A percentile compares a stretch with the other conserved stretches of the same genome.
Evolutionary conservation across 371 early-diverging fungal species (phyloP).

Genomic region (Mortierella sp.): DNA sequence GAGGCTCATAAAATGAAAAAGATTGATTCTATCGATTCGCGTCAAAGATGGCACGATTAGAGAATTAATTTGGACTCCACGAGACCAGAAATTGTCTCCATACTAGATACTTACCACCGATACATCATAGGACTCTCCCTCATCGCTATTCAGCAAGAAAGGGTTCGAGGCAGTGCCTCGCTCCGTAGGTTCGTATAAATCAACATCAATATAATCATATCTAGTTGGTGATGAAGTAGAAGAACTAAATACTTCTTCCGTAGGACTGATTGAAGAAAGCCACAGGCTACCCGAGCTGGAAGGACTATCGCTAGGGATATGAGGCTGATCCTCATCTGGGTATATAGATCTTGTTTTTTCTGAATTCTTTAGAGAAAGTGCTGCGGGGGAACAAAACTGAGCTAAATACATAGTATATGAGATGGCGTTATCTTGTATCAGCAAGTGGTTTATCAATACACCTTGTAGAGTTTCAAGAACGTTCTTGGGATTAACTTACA

Average conservation of each 20-base stretch:
- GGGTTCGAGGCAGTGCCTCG: slow-evolving; percentile 17
- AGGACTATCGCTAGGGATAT: slow-evolving; percentile 29
- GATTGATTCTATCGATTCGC: slow-evolving; percentile 14
- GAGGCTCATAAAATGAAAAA: slow-evolving; percentile 25
- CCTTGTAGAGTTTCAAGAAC: background rate
- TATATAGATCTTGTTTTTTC: background rate
- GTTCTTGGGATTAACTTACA: slow-evolving; percentile 11
- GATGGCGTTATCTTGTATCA: background rate
- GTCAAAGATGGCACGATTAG: background rate
- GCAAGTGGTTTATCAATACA: background rate
- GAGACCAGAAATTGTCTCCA: background rate
- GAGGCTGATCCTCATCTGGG: slow-evolving; percentile 19
- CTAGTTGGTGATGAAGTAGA: slow-evolving; percentile 3
- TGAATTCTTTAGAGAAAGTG: background rate
- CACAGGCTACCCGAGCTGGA: slow-evolving; percentile 33
- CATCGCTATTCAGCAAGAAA: slow-evolving; percentile 23
- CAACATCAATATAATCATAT: background rate
- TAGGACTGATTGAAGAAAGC: slow-evolving; percentile 33
- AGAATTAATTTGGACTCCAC: background rate
- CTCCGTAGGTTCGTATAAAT: background rate
- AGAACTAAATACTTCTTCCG: background rate
- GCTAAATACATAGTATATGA: slow-evolving; percentile 6
- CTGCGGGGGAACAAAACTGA: slow-evolving; percentile 28
- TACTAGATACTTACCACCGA: slow-evolving; percentile 13
- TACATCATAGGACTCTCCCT: slow-evolving; percentile 13